Conservation (phyloP, 2,329 filamentous ascomycete genomes). For the Emergomyces africanus region DNA sequence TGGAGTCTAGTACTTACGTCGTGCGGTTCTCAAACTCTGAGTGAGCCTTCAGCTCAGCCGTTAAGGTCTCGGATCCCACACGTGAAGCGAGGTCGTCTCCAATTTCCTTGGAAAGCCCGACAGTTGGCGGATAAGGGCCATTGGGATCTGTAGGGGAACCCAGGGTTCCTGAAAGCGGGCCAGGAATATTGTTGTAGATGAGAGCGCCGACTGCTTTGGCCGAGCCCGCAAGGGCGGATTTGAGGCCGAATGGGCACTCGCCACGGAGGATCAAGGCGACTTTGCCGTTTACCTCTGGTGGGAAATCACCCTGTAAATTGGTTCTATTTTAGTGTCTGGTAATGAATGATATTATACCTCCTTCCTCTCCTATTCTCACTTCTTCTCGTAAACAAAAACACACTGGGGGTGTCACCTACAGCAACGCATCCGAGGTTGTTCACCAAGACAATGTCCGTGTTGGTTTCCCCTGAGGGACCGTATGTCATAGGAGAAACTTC, state of each 20-base stretch:
- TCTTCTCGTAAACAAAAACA: neutral
- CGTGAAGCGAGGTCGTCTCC: slow-evolving; percentile 44
- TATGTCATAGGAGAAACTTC: slow-evolving; percentile 10
- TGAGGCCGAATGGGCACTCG: slow-evolving; percentile 56
- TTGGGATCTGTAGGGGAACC: slow-evolving; percentile 42
- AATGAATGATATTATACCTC: neutral
- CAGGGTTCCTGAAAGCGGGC: slow-evolving; percentile 53
- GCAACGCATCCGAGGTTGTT: slow-evolving; percentile 50
- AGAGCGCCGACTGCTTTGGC: slow-evolving; percentile 60
- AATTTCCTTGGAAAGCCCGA: slow-evolving; percentile 50
- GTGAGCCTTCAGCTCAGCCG: slow-evolving; percentile 29
- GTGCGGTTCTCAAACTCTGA: slow-evolving; percentile 35
- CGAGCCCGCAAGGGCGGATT: slow-evolving; percentile 53
- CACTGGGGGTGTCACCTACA: slow-evolving; percentile 15
- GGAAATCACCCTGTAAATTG: slow-evolving; percentile 45
- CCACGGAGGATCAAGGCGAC: slow-evolving; percentile 62
- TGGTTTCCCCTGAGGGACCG: slow-evolving; percentile 7
- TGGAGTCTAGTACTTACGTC: slow-evolving; percentile 19
- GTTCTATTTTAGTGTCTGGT: neutral
- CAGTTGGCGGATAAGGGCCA: slow-evolving; percentile 50
- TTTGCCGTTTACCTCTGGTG: slow-evolving; percentile 43
- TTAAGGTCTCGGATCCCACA: slow-evolving; percentile 34
- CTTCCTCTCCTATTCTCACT: neutral
- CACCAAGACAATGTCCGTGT: slow-evolving; percentile 40
- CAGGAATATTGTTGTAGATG: slow-evolving; percentile 60